These are phyloP conservation scores for Austroboletus festivus DNA, from an alignment of 768 basidiomycete species.

Conservation along the genomic window DNA sequence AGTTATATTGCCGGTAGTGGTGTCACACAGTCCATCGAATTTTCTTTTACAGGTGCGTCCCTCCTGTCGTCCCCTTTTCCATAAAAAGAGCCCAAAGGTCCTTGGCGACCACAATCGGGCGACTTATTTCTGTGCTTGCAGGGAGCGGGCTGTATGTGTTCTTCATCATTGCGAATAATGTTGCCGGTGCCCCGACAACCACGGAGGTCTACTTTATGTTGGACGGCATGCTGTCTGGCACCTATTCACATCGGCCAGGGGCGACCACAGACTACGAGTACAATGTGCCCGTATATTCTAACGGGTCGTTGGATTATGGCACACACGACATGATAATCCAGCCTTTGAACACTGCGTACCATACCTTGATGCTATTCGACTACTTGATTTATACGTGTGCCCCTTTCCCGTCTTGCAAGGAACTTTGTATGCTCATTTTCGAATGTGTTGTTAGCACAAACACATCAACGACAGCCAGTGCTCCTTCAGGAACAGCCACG, in stretches of 20 bases:
- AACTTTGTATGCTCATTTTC: no score
- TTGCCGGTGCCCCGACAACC: background rate
- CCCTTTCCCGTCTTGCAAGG: no score
- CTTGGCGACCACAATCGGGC: no score
- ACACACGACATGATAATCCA: slow-evolving; percentile 8
- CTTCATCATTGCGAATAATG: slow-evolving; percentile 14
- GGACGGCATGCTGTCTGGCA: background rate
- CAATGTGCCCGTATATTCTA: slow-evolving; percentile 13
- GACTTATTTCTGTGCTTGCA: background rate
- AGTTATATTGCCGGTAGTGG: background rate
- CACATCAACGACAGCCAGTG: background rate
- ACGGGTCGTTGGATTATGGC: slow-evolving; percentile 1
- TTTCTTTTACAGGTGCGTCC: slow-evolving; percentile 12
- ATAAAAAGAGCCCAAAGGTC: background rate
- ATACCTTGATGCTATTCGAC: slow-evolving; percentile 15
- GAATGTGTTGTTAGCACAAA: slow-evolving; percentile 7
- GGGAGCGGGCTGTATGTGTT: slow-evolving; percentile 18
- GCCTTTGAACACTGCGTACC: background rate
- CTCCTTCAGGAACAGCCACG: background rate
- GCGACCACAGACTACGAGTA: slow-evolving; percentile 6
- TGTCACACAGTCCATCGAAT: background rate
- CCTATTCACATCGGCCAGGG: slow-evolving; percentile 1
- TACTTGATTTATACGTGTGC: slow-evolving; percentile 19
- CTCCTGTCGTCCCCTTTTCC: background rate
- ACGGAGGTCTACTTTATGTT: slow-evolving; percentile 8